These are phyloP conservation scores for Bolboschoenus planiculmis DNA, from an alignment of 176 grass and related monocot genomes.

Conservation along the genomic window DNA sequence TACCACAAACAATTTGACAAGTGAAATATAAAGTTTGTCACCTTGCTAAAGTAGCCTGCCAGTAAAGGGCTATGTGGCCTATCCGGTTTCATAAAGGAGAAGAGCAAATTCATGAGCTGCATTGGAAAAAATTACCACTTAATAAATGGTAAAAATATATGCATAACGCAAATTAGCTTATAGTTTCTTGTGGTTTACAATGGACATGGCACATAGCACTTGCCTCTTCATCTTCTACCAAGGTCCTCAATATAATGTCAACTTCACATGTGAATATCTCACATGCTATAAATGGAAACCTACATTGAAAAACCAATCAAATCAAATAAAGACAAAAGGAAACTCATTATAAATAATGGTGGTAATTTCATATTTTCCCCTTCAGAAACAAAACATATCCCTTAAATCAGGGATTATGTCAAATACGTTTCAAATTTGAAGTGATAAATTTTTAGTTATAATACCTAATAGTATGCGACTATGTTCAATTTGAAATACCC, in stretches of 20 bases:
- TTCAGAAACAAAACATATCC: not conserved
- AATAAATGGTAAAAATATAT: not conserved
- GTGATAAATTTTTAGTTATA: not conserved
- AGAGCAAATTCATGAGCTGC: constrained; percentile 89
- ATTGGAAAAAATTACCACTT: not conserved
- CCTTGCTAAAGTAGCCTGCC: constrained; percentile 95
- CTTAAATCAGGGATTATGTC: not conserved
- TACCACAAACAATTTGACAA: not conserved
- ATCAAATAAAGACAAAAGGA: not conserved
- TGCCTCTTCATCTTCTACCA: constrained; percentile 92
- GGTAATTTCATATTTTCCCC: not conserved
- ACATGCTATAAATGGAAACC: constrained; percentile 99
- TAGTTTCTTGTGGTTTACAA: not conserved
- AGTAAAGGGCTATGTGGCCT: constrained; percentile 56
- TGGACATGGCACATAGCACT: not conserved
- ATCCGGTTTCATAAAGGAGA: constrained; percentile 85
- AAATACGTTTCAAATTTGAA: not conserved
- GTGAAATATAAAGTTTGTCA: constrained; percentile 28
- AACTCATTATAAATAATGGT: not conserved
- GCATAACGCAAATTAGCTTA: not conserved
- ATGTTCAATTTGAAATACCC: not conserved
- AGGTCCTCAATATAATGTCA: constrained; percentile 89
- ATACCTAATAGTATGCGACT: not conserved
- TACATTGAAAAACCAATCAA: constrained; percentile 27
- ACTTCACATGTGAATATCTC: constrained; percentile 99